Evolutionary conservation across 139 green algal genomes (phyloP).

Genomic region (Micromonas pusilla): DNA sequence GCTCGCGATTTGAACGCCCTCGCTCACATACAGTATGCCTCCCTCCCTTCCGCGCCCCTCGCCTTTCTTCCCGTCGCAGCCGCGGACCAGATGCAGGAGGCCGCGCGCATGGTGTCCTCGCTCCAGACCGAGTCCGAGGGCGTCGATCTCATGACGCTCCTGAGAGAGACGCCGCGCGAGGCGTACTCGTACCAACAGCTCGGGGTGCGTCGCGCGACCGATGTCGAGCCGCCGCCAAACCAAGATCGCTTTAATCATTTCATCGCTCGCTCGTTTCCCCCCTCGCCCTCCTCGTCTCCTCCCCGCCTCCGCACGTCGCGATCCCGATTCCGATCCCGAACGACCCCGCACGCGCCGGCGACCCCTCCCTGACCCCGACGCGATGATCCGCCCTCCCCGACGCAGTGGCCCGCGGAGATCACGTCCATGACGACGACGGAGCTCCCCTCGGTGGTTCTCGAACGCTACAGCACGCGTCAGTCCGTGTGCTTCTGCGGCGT

Average conservation of each 20-base stretch:
- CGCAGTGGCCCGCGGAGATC: constrained; percentile 17
- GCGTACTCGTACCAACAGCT: constrained; percentile 23
- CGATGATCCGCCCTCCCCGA: too few relatives aligned
- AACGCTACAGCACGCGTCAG: constrained; percentile 65
- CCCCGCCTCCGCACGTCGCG: too few relatives aligned
- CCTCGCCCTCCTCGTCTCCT: too few relatives aligned
- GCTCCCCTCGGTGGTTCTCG: constrained; percentile 68
- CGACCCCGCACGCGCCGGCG: too few relatives aligned
- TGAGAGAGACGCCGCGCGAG: constrained; percentile 15
- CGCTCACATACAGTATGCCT: too few relatives aligned
- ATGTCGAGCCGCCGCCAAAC: neutral
- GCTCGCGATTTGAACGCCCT: too few relatives aligned
- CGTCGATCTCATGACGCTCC: neutral
- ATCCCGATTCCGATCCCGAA: too few relatives aligned
- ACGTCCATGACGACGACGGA: constrained; percentile 30
- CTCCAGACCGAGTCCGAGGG: neutral
- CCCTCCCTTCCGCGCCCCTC: too few relatives aligned
- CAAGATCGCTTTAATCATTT: neutral
- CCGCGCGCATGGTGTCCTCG: neutral
- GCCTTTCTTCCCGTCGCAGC: too few relatives aligned
- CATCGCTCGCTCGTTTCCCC: too few relatives aligned
- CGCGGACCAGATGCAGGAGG: neutral
- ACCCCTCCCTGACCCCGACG: too few relatives aligned
- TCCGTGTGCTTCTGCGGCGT: constrained; percentile 83
- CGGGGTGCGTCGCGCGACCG: neutral